Evolutionary conservation across 2,329 filamentous ascomycete species (phyloP).

Genomic region (Geosmithia putterillii): DNA sequence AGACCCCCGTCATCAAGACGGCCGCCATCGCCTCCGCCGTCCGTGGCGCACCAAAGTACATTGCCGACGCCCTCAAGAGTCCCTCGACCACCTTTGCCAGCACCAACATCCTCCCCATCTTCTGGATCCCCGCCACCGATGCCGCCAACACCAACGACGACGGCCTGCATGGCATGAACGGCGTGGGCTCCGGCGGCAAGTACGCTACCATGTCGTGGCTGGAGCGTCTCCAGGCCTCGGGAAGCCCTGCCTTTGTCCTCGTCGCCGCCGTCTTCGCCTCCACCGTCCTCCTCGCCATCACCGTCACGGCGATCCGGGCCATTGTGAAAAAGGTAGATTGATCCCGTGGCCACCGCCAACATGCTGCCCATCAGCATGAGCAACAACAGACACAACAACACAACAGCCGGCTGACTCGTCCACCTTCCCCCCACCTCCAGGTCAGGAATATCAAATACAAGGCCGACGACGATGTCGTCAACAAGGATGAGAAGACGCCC

Average conservation of each 20-base stretch:
- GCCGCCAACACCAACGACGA: background rate
- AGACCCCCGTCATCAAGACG: background rate
- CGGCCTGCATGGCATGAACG: background rate
- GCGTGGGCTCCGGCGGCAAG: background rate
- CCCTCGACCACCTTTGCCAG: background rate
- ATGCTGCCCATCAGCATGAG: too few relatives aligned
- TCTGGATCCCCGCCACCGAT: background rate
- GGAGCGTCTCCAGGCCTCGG: background rate
- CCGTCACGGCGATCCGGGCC: background rate
- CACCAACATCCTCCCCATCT: constrained; percentile 1
- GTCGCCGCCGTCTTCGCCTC: background rate
- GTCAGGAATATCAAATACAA: background rate
- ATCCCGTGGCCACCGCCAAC: too few relatives aligned
- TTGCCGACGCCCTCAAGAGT: background rate
- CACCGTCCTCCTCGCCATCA: background rate
- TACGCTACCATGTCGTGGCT: background rate
- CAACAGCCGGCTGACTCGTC: background rate
- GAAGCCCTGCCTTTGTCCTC: background rate
- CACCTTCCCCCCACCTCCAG: background rate
- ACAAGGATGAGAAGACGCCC: background rate
- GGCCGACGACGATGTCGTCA: background rate
- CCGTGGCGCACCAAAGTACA: background rate
- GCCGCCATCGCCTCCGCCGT: background rate
- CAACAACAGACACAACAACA: background rate
- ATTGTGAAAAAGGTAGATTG: background rate